Evolutionary conservation across 106 monocot genomes (phyloP), one percentile per base, ranked within the genome.

Genomic region (Amphibolis antarctica): DNA sequence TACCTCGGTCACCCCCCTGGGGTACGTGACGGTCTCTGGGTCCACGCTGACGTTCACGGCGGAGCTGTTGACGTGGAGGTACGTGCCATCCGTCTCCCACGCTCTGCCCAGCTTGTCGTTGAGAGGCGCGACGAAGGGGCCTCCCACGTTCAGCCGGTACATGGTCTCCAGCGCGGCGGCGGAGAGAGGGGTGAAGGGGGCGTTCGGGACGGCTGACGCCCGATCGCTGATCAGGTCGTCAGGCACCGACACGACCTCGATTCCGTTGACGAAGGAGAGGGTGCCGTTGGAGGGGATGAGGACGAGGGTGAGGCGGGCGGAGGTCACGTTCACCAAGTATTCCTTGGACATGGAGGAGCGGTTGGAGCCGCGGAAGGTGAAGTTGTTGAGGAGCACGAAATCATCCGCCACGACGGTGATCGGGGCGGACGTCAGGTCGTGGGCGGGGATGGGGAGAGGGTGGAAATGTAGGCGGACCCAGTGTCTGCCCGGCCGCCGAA

Each of bases 121-220:
- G 42, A 59, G 58, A 0, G 88, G 80, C 1, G 46, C 51, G 21
- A 87, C 36, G 20, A 43, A 70, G 0, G 80, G 77, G 1, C 63
- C 76, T 9, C 92, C 92, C 87, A 88, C 80, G 43, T 92, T 92
- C 66, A 92, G 24, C 71, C 92, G 55, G 28, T 84, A 76, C 57
- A 80, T 63, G 3, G 78, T 92, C 67, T 87, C 84, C 44, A 92
- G 55, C 6, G 61, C 36, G 53, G 75, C 72, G 84, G 82, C 50
- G 88, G 55, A 10, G 57, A 26, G 58, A 77, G 70, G 1, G 3
- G 12, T 9, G 60, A 54, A 42, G 85, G 55, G 22, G 5, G 62
- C 59, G n/a, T 0, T 4, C 0, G 81, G 71, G 36, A 88, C 68
- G 10, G 43, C 79, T 54, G 58, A 64, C 12, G 78, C 84, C 0